These are phyloP conservation scores for Zalaria obscura DNA, from an alignment of 2,329 filamentous ascomycete genomes.

Conservation along the genomic window DNA sequence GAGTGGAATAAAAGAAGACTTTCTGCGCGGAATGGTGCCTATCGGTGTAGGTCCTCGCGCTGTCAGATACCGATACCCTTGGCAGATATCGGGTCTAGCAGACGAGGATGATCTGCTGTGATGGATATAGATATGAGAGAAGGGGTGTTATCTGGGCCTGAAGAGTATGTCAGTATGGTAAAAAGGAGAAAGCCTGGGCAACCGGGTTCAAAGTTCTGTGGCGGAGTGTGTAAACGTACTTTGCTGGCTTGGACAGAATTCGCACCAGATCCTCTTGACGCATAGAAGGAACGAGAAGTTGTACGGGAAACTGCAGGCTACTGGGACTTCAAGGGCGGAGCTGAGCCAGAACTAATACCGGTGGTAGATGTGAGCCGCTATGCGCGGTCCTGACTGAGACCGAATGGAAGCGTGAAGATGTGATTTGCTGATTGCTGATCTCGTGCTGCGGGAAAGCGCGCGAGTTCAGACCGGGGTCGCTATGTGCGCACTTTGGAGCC, in stretches of 20 bases:
- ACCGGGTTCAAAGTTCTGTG: constrained; percentile 9
- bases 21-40: constrained; percentile 79
- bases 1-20: constrained; percentile 69
- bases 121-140: constrained; percentile 15
- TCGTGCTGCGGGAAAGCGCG: too few relatives aligned
- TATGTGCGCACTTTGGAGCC: too few relatives aligned
- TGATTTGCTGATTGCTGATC: too few relatives aligned
- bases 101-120: constrained; percentile 47
- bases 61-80: constrained; percentile 73
- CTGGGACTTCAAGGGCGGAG: too few relatives aligned
- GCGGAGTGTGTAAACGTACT: constrained; percentile 42
- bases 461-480: too few relatives aligned
- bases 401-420: too few relatives aligned
- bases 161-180: constrained; percentile 4
- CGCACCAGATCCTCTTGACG: constrained; percentile 80
- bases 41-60: constrained; percentile 44
- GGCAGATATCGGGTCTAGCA: constrained; percentile 73
- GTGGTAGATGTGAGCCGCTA: too few relatives aligned
- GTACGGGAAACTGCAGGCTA: neutral
- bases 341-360: too few relatives aligned
- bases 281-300: constrained; percentile 48
- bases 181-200: constrained; percentile 1
- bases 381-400: too few relatives aligned
- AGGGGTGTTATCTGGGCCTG: constrained; percentile 54
- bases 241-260: constrained; percentile 88